Conservation (phyloP, 352 stramenopile genomes). For the Globisporangium splendens region DNA sequence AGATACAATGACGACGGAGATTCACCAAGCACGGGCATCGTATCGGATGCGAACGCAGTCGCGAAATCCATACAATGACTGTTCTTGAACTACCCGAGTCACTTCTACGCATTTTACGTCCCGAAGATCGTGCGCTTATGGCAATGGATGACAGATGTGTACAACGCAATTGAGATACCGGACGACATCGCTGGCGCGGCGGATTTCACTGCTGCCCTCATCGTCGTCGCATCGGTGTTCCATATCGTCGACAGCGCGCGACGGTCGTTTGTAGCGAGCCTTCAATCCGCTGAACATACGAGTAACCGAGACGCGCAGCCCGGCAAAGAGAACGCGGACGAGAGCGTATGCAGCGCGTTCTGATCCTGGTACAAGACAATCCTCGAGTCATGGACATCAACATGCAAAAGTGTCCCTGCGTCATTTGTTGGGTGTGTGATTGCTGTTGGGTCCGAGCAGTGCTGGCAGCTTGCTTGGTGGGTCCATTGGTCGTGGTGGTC, state of each 20-base stretch:
- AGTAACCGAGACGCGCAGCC: neutral
- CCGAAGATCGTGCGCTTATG: constrained; percentile 2
- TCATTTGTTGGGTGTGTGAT: constrained; percentile 4
- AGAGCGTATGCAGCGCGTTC: neutral
- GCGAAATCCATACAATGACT: neutral
- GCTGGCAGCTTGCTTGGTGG: constrained; percentile 6
- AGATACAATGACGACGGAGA: neutral
- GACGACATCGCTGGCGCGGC: too few relatives aligned
- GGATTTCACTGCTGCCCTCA: too few relatives aligned
- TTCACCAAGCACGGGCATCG: neutral
- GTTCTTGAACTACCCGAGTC: constrained; percentile 12
- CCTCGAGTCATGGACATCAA: neutral
- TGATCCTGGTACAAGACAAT: neutral
- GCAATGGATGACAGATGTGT: neutral
- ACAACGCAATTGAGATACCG: constrained; percentile 4
- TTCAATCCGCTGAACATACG: neutral
- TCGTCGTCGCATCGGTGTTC: constrained; percentile 13
- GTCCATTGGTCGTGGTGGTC: constrained; percentile 6
- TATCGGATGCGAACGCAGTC: neutral
- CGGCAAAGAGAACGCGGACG: neutral
- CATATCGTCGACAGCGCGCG: constrained; percentile 14
- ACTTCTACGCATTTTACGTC: constrained; percentile 18
- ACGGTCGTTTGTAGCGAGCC: neutral
- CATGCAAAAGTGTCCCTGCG: neutral
- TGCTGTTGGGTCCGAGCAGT: neutral